Base-by-base conservation (phyloP, 345 rosid species). In the Aquilaria sinensis region DNA sequence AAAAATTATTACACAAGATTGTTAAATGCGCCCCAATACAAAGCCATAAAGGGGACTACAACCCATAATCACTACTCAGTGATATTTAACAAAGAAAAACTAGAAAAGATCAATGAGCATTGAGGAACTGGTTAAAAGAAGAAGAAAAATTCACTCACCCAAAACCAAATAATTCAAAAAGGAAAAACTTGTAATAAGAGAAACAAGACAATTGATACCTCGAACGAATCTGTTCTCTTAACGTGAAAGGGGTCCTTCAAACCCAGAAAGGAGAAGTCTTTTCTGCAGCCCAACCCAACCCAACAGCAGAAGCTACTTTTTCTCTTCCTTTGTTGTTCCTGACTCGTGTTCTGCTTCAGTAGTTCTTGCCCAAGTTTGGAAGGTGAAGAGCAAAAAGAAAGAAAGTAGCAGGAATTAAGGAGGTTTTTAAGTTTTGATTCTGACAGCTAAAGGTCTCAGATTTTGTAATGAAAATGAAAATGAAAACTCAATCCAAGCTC, bases 161-260 rank as follows among this genome's bases (percentile, higher is more conserved):
- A 1, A 23, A 2, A 16, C 32, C 12, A 37, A 37, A 37, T 37
- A 37, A 12, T 33, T 15, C 12, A 10, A 48, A 55, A 55, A 4
- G 12, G 13, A 6, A 48, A 31, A 47, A 51, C 43, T 37, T 37
- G 41, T 16, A 14, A 62, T 14, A 2, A 1, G 5, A 4, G 31
- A 47, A 9, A 4, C 4, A 55, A 32, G 51, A 52, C 52, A 68
- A 23, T 59, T 15, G 61, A 70, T 67, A 79, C 83, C 83, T 73
- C n/a, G 66, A 43, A 67, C 55, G 46, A 51, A 33, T 45, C 65
- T 8, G 67, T 41, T n/a, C 43, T 37, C 43, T 37, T 9, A 5
- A 9, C 43, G 8, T 37, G 43, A 37, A 37, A 37, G 8, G 8
- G 43, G 43, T 9, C 5, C 43, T 37, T 37, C 43, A 37, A 16